A percentile compares a stretch with the other conserved stretches of the same genome.
Evolutionary conservation across 148 eudicot species (phyloP).

Genomic region (Agrostemma githago): DNA sequence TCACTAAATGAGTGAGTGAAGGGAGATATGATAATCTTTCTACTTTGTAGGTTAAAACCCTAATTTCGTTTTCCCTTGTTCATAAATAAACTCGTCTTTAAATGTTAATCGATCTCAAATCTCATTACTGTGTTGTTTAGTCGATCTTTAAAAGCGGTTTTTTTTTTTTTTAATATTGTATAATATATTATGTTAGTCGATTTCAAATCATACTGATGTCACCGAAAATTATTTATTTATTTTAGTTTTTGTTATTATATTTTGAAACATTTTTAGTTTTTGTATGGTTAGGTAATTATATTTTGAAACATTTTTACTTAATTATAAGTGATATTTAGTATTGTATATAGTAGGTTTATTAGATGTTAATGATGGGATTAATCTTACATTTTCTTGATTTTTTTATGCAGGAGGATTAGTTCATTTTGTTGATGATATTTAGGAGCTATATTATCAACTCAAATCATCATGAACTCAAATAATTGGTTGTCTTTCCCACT

Average conservation of each 20-base stretch:
- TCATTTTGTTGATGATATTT: constrained; percentile 12
- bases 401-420: constrained; percentile 19
- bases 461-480: constrained; percentile 67
- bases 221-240: too few relatives aligned
- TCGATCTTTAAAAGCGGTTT: too few relatives aligned
- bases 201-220: neutral
- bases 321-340: too few relatives aligned
- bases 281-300: neutral
- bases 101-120: neutral
- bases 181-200: neutral
- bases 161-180: too few relatives aligned
- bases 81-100: too few relatives aligned
- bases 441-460: constrained; percentile 1
- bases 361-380: neutral
- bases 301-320: neutral
- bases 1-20: constrained; percentile 14
- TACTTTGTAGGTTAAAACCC: constrained; percentile 16
- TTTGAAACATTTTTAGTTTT: neutral
- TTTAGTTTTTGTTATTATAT: neutral
- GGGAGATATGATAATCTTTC: constrained; percentile 9
- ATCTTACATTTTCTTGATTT: neutral
- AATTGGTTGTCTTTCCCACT: constrained; percentile 95
- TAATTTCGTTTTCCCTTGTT: neutral
- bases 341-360: neutral
- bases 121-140: neutral